A percentile compares a stretch with the other conserved stretches of the same genome.
Conservation (phyloP, 352 stramenopile species). For the Phytophthora pisi region DNA sequence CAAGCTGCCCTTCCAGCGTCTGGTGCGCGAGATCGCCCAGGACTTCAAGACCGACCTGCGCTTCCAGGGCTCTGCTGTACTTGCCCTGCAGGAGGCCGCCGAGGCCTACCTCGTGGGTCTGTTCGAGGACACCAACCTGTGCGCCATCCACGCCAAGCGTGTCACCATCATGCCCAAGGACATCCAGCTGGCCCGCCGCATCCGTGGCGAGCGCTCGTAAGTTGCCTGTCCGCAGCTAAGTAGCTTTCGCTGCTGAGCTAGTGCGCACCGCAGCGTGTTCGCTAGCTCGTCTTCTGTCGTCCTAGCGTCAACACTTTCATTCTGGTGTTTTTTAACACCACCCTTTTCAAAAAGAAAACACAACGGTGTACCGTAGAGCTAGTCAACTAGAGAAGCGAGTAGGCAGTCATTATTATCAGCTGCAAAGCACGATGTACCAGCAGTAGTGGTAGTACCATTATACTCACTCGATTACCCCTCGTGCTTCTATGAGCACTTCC, state of each 20-base stretch:
- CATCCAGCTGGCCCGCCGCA: constrained; percentile 93
- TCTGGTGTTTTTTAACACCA: constrained; percentile 67
- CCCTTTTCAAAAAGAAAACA: constrained; percentile 29
- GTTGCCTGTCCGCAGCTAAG: constrained; percentile 43
- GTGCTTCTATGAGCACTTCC: too few species aligned
- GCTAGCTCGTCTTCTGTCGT: constrained; percentile 4
- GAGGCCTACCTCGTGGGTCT: constrained; percentile 82
- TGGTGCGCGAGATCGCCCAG: constrained; percentile 91
- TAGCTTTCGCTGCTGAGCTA: constrained; percentile 79
- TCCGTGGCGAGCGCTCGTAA: constrained; percentile 88
- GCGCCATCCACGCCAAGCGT: constrained; percentile 93
- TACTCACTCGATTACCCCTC: too few species aligned
- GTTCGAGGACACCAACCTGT: constrained; percentile 93
- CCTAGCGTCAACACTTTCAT: constrained; percentile 23
- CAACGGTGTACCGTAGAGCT: too few species aligned
- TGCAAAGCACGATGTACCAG: too few species aligned
- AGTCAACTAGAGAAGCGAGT: too few species aligned
- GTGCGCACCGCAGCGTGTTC: neutral
- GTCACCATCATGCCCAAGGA: constrained; percentile 96
- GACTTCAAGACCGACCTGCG: constrained; percentile 89
- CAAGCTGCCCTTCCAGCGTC: constrained; percentile 95
- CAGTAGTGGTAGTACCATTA: too few species aligned
- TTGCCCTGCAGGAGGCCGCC: constrained; percentile 87
- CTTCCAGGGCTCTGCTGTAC: constrained; percentile 87
- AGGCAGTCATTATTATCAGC: too few species aligned